Conservation (phyloP, 1,284 basidiomycete species). For the Ceratobasidium sp. region DNA sequence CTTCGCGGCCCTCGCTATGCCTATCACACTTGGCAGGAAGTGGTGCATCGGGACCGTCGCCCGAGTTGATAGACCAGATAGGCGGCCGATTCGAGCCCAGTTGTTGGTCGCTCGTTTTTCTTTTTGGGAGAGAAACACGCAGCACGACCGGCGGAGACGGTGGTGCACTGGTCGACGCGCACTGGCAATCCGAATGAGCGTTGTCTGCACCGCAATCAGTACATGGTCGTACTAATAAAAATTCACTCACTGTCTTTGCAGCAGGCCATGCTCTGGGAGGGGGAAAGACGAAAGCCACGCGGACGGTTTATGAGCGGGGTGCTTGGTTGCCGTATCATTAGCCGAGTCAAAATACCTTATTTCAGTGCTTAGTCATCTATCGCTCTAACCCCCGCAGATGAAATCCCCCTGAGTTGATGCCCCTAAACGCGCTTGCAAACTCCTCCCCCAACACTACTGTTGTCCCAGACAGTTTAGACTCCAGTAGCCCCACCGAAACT, state of each 20-base stretch:
- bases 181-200: slow-evolving; percentile 27
- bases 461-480: no score
- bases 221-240: neutral
- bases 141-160: slow-evolving; percentile 11
- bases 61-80: slow-evolving; percentile 50
- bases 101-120: slow-evolving; percentile 5
- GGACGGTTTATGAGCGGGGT: slow-evolving; percentile 1
- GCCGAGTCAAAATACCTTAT: slow-evolving; percentile 8
- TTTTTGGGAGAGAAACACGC: slow-evolving; percentile 19
- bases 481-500: no score
- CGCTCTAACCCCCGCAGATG: no score
- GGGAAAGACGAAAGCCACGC: neutral
- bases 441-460: no score
- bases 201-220: slow-evolving; percentile 6
- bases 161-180: slow-evolving; percentile 26
- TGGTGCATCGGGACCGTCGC: slow-evolving; percentile 43
- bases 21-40: slow-evolving; percentile 68
- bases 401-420: neutral
- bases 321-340: slow-evolving; percentile 18
- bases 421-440: neutral
- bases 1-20: slow-evolving; percentile 59
- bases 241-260: slow-evolving; percentile 38
- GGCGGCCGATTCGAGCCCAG: slow-evolving; percentile 44
- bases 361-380: neutral
- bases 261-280: slow-evolving; percentile 25